These are phyloP conservation scores for Phytophthora rubi DNA, from an alignment of 352 stramenopile genomes.

Conservation along the genomic window DNA sequence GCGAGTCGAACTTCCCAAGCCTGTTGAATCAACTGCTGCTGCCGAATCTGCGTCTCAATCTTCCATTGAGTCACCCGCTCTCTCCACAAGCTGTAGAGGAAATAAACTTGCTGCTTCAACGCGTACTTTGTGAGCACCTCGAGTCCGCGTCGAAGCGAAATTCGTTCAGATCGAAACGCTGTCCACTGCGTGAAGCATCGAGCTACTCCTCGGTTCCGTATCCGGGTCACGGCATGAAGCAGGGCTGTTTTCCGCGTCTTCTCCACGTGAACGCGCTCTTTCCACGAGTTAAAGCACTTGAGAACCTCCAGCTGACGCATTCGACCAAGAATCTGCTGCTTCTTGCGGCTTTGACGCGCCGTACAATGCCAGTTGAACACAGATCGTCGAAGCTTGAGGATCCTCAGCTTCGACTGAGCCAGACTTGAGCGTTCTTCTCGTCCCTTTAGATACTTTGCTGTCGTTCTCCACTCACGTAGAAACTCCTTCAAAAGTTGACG, in stretches of 20 bases:
- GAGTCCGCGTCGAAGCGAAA: slow-evolving; percentile 15
- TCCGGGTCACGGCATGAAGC: slow-evolving; percentile 36
- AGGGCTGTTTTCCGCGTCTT: slow-evolving; percentile 35
- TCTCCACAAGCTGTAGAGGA: slow-evolving; percentile 29
- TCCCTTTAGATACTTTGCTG: not conserved
- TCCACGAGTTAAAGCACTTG: slow-evolving; percentile 67
- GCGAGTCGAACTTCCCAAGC: slow-evolving; percentile 33
- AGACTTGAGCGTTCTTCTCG: slow-evolving; percentile 15
- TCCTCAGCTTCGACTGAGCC: slow-evolving; percentile 5
- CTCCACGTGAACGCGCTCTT: slow-evolving; percentile 11
- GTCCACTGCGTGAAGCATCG: slow-evolving; percentile 46
- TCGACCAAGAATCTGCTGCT: slow-evolving; percentile 27
- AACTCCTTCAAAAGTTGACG: slow-evolving; percentile 34
- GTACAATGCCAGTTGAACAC: slow-evolving; percentile 21
- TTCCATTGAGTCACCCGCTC: slow-evolving; percentile 10
- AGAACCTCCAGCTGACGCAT: slow-evolving; percentile 48
- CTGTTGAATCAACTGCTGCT: slow-evolving; percentile 31
- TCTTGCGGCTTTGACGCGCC: slow-evolving; percentile 7
- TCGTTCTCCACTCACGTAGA: slow-evolving; percentile 23
- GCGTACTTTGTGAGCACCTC: slow-evolving; percentile 13
- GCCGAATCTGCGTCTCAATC: slow-evolving; percentile 16
- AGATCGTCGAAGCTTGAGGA: slow-evolving; percentile 17
- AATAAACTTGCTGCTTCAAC: slow-evolving; percentile 22
- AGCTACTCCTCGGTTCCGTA: slow-evolving; percentile 40
- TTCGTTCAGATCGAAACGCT: slow-evolving; percentile 10